These are phyloP conservation scores for Daldinia eschscholtzii DNA, from an alignment of 2,329 filamentous ascomycete genomes.

Conservation along the genomic window DNA sequence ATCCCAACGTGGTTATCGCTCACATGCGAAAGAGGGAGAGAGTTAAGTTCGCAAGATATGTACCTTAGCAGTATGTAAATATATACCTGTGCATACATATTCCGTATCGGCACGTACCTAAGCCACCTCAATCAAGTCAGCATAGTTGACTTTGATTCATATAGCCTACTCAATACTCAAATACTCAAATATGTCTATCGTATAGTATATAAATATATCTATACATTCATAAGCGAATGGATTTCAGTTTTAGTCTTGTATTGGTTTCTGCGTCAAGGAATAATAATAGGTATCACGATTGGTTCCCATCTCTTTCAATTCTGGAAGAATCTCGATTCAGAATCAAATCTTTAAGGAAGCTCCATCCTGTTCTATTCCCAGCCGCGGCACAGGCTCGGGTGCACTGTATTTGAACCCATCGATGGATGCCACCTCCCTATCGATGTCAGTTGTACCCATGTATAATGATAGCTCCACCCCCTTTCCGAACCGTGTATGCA, in stretches of 20 bases:
- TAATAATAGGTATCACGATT: slow-evolving; percentile 20
- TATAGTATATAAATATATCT: neutral
- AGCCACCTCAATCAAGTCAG: neutral
- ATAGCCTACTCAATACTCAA: neutral
- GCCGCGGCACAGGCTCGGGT: slow-evolving; percentile 30
- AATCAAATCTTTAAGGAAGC: slow-evolving; percentile 19
- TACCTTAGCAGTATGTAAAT: too few species aligned
- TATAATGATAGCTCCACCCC: slow-evolving; percentile 17
- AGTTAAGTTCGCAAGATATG: slow-evolving; percentile 6
- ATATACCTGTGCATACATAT: neutral
- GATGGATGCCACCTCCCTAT: slow-evolving; percentile 5
- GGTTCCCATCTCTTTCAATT: slow-evolving; percentile 23
- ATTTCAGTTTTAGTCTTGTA: neutral
- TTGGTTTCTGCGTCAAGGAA: slow-evolving; percentile 2
- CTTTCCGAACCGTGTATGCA: slow-evolving; percentile 23
- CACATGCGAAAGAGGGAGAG: slow-evolving; percentile 28
- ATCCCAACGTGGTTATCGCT: slow-evolving; percentile 17
- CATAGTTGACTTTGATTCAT: neutral
- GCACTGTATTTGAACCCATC: slow-evolving; percentile 24
- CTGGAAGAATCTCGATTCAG: slow-evolving; percentile 35
- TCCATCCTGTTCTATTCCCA: slow-evolving; percentile 33
- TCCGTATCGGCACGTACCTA: neutral
- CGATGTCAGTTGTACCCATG: slow-evolving; percentile 1
- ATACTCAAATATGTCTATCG: neutral
- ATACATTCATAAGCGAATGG: neutral